Base-by-base conservation (phyloP, 23 red algal genomes). In the Agarophyton chilense region DNA sequence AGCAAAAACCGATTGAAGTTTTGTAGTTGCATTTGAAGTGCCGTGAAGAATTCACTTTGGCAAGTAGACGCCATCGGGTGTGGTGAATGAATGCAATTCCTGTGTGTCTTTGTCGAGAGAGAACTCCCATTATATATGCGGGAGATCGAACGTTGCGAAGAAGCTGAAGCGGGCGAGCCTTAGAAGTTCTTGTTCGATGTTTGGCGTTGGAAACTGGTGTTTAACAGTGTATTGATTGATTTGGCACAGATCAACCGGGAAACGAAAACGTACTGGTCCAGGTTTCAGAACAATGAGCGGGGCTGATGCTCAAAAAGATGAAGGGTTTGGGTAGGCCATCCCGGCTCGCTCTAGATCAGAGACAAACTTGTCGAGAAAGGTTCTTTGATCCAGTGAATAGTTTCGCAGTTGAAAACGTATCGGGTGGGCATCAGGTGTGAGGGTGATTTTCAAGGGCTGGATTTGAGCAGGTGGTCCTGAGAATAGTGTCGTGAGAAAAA, bases 51-150 rank as follows among this genome's bases (percentile, higher is more conserved):
- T 39, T 12, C 61, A 10, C 2, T 63, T 87, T 7, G 61, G 64
- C 3, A 24, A 46, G 31, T 39, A 55, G 1, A 87, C 42, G 63
- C 66, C 83, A 25, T 74, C 62, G 2, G 65, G 25, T 18, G 83
- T 87, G 50, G 53, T 36, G 67, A 87, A 74, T 19, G 65, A 86
- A 8, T 86, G 82, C 11, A 52, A 24, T 36, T 52, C 82, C 22
- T 72, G 82, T 62, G 62, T 10, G 4, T 10, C 24, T 29, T 46
- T 28, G 32, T 68, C 62, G 9, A 52, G 44, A 52, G 45, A 24
- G 33, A 72, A 61, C 10, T 86, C 61, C 82, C 82, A 73, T 4
- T 86, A 72, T 29, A 61, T 52, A 33, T 86, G 38, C 13, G 24
- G 47, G 44, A 49, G 40, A 73, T 86, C 32, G 52, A 86, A 72